Conservation (phyloP, 495 filamentous ascomycete genomes). For the Darksidea phi region DNA sequence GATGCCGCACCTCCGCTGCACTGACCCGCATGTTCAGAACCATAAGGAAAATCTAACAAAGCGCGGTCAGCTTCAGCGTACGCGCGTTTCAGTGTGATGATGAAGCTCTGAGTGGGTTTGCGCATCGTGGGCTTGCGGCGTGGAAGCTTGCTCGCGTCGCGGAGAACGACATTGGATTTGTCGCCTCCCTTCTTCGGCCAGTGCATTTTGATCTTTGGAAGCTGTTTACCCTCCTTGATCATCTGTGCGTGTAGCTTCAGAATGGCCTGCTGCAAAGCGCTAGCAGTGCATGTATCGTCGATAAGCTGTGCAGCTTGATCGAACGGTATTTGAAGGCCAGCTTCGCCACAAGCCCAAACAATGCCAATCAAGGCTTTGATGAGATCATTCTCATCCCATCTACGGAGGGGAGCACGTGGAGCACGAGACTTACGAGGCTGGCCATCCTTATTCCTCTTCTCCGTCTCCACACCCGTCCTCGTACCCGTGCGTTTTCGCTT, state of each 20-base stretch:
- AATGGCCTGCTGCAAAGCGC: constrained; percentile 21
- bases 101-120: background rate
- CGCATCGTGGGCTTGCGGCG: background rate
- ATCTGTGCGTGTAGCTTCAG: constrained; percentile 12
- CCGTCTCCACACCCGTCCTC: too few relatives aligned
- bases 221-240: constrained; percentile 4
- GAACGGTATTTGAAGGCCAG: constrained; percentile 6
- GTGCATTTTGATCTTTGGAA: constrained; percentile 2
- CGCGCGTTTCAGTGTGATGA: background rate
- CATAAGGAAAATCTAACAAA: background rate
- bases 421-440: constrained; percentile 4
- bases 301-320: constrained; percentile 6
- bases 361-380: constrained; percentile 14
- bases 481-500: too few relatives aligned
- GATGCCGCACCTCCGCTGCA: too few relatives aligned
- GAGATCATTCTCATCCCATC: constrained; percentile 21
- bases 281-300: background rate
- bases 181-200: constrained; percentile 2
- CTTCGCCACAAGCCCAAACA: constrained; percentile 19
- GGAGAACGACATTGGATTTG: background rate
- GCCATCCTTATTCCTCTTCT: constrained; percentile 1
- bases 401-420: constrained; percentile 9
- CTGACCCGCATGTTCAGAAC: background rate
- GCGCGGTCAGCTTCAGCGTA: background rate
- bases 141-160: background rate